phyloP scores from a whole-genome alignment of 495 filamentous ascomycete genomes.

The Cercophora sp. region DNA sequence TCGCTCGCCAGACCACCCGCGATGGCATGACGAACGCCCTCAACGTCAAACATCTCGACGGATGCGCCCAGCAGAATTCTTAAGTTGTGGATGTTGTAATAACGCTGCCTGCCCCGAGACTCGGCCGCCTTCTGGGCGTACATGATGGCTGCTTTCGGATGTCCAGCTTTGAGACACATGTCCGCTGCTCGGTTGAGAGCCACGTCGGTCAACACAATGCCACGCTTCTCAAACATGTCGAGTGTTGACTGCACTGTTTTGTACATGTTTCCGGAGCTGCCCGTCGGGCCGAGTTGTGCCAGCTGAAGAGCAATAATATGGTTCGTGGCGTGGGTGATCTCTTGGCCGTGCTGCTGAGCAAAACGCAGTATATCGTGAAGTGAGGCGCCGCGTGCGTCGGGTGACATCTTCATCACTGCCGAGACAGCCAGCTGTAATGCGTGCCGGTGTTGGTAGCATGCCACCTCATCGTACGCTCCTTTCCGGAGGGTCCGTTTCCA shows the following conservation, averaged over 20 bases:
- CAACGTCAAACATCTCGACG: constrained; percentile 29
- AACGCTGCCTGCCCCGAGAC: constrained; percentile 15
- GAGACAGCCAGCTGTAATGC: constrained; percentile 39
- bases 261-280: constrained; percentile 6
- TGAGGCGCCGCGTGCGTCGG: constrained; percentile 7
- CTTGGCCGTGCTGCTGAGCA: constrained; percentile 29
- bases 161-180: constrained; percentile 25
- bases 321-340: constrained; percentile 31
- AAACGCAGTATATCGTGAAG: constrained; percentile 31
- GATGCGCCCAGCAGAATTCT: constrained; percentile 37
- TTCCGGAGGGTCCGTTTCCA: constrained; percentile 32
- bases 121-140: constrained; percentile 32
- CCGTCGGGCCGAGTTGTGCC: constrained; percentile 2
- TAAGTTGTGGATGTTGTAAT: constrained; percentile 38
- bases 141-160: constrained; percentile 30
- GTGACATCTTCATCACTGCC: constrained; percentile 30
- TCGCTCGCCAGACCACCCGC: constrained; percentile 22
- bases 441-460: constrained; percentile 26
- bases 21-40: constrained; percentile 31
- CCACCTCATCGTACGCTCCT: no score
- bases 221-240: constrained; percentile 23
- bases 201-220: constrained; percentile 24
- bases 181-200: constrained; percentile 39
- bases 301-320: constrained; percentile 26
- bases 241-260: constrained; percentile 25